Evolutionary conservation across 768 basidiomycete genomes (phyloP).

Genomic region (Boletus rufocinnamomeus): DNA sequence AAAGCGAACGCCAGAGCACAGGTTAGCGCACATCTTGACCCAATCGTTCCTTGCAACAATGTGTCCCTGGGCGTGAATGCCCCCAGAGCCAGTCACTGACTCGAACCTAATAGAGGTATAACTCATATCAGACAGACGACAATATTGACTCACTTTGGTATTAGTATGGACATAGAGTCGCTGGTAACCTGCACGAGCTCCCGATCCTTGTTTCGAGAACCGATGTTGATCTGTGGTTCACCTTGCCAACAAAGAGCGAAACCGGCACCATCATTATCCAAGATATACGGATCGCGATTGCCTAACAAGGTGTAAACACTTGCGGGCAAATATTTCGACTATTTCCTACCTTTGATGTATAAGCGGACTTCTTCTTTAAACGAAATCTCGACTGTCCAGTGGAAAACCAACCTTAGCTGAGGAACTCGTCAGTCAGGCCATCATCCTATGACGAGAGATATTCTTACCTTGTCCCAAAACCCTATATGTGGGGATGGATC

Average conservation of each 20-base stretch:
- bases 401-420: conserved; percentile 75
- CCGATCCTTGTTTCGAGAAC: conserved; percentile 64
- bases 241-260: conserved; percentile 87
- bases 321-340: neutral
- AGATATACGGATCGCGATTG: conserved; percentile 75
- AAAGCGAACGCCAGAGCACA: conserved; percentile 82
- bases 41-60: conserved; percentile 36
- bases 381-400: conserved; percentile 72
- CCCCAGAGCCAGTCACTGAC: neutral
- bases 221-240: conserved; percentile 67
- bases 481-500: conserved; percentile 84
- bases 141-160: conserved; percentile 71
- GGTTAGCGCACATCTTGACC: conserved; percentile 79
- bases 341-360: conserved; percentile 76
- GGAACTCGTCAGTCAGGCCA: conserved; percentile 6
- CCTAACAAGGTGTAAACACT: conserved; percentile 47
- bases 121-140: neutral
- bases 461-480: conserved; percentile 90
- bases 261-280: conserved; percentile 74
- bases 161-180: conserved; percentile 76
- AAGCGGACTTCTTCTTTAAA: conserved; percentile 75
- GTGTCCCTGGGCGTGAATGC: conserved; percentile 23
- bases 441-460: neutral
- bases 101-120: conserved; percentile 26
- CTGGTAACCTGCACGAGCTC: conserved; percentile 85